phyloP scores from a whole-genome alignment of 179 eudicot species.

The Monotropa hypopitys region DNA sequence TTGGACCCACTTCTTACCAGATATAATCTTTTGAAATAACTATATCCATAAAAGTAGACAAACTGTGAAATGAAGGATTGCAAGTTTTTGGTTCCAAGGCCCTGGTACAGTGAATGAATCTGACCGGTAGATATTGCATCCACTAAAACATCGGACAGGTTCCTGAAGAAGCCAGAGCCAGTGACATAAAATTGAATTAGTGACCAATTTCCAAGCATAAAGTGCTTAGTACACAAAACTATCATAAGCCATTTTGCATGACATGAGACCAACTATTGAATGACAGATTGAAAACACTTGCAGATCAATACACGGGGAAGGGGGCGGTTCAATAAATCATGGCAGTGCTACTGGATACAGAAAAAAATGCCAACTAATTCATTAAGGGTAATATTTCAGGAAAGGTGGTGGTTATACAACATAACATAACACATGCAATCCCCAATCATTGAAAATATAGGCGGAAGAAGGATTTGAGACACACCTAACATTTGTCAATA shows the following conservation, averaged over 20 bases:
- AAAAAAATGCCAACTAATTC: neutral
- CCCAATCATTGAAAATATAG: too few species aligned
- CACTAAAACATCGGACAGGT: constrained; percentile 60
- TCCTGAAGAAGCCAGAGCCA: constrained; percentile 34
- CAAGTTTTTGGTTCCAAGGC: constrained; percentile 80
- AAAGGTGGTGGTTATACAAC: neutral
- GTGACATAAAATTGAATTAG: neutral
- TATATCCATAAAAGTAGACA: constrained; percentile 78
- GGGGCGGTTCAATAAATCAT: neutral
- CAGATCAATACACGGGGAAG: neutral
- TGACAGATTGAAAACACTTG: neutral
- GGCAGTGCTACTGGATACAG: neutral
- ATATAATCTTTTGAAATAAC: constrained; percentile 73
- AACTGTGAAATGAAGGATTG: constrained; percentile 80
- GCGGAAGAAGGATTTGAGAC: too few species aligned
- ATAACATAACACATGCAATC: too few species aligned
- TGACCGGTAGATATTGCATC: constrained; percentile 65
- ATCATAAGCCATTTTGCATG: neutral
- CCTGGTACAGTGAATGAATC: constrained; percentile 67
- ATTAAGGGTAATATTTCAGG: neutral
- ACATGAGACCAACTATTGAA: neutral
- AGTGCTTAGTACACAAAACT: neutral
- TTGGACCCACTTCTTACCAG: constrained; percentile 53
- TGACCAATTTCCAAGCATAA: neutral
- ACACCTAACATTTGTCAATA: too few species aligned